A percentile compares a stretch with the other conserved stretches of the same genome.
These are phyloP conservation scores for Apiosordaria backusii DNA, from an alignment of 495 filamentous ascomycete species.

Conservation along the genomic window DNA sequence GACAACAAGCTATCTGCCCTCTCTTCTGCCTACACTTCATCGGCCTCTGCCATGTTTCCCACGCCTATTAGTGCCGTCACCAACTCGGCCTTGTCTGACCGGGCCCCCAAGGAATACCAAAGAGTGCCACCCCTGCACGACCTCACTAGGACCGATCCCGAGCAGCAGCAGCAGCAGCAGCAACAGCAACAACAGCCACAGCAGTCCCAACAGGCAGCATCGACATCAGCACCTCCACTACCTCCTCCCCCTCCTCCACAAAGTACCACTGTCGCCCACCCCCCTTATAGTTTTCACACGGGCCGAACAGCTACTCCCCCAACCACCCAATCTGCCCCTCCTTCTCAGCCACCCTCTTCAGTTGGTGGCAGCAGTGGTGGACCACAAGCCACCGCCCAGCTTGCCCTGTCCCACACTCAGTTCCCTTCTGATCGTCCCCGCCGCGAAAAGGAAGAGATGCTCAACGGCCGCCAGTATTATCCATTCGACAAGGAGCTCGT, in stretches of 20 bases:
- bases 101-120: conserved; percentile 50
- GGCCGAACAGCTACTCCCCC: conserved; percentile 45
- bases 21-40: conserved; percentile 44
- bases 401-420: conserved; percentile 54
- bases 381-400: conserved; percentile 57
- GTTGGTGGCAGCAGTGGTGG: conserved; percentile 11
- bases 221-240: conserved; percentile 17
- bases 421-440: conserved; percentile 43
- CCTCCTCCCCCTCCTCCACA: conserved; percentile 25
- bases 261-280: conserved; percentile 24
- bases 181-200: conserved; percentile 29
- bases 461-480: conserved; percentile 73
- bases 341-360: conserved; percentile 26
- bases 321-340: conserved; percentile 29
- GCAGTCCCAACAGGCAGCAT: conserved; percentile 17
- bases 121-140: conserved; percentile 55
- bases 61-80: conserved; percentile 52
- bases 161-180: conserved; percentile 30
- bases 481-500: conserved; percentile 74
- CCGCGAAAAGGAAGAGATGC: conserved; percentile 93
- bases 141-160: conserved; percentile 46
- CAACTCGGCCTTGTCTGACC: conserved; percentile 43
- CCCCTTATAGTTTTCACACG: conserved; percentile 38
- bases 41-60: conserved; percentile 44
- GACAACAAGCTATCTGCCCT: conserved; percentile 54